Evolutionary conservation across 805 yeast species (phyloP), one percentile per base, ranked within the genome.

Genomic region (Myxozyma melibiosi): DNA sequence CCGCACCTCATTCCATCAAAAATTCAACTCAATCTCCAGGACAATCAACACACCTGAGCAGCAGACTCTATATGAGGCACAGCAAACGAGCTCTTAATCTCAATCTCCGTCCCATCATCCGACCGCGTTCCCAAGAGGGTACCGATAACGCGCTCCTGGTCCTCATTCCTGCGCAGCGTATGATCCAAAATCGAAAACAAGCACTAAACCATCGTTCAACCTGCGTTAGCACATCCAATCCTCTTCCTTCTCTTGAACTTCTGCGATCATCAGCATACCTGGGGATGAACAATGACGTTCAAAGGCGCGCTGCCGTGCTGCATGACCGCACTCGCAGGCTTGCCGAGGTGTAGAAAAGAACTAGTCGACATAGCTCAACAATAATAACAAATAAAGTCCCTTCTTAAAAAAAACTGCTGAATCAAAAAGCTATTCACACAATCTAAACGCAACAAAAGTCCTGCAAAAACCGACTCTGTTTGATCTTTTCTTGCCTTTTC

Each of bases 101-200:
- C 92, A 43, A 87, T 78, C 66, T 81, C 86, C 16, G 81, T 74
- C 13, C 95, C 95, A 70, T 89, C 96, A 60, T 89, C 96, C 25
- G 91, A 85, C 71, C 96, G 80, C 46, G 80, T 73, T 33, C 96
- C 96, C 45, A 90, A 76, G 58, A 90, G 78, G 13, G 96, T 87
- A 60, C 96, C 96, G 65, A 90, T 84, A 59, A 86, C 82, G 71
- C 94, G 80, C 49, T 69, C 67, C 60, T 76, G 78, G 24, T 41
- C 59, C 63, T 80, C 81, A 70, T 76, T 77, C 71, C 74, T 82
- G 73, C 87, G 79, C 55, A 82, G 75, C 25, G 84, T 76, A 61
- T 88, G 84, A 70, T 89, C 94, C 61, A 90, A 78, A 57, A 90
- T 80, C 71, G 85, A 87, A 73, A 90, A 81, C 51, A 86, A 76